These are phyloP conservation scores for Gonium pectorale DNA, from an alignment of 139 green algal genomes.

Conservation along the genomic window DNA sequence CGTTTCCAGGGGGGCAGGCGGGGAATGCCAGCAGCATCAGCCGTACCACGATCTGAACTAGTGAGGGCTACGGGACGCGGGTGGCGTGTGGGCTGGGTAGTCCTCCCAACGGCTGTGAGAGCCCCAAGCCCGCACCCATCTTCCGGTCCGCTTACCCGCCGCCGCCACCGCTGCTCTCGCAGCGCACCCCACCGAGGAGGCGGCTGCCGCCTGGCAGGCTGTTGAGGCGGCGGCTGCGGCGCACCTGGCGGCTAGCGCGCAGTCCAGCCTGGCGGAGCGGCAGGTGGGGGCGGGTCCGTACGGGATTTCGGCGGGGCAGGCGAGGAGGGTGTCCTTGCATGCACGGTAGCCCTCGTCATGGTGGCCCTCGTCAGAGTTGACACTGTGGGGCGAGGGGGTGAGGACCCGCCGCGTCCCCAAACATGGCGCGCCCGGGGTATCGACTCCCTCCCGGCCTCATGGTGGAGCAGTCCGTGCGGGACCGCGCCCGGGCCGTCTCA, in stretches of 20 bases:
- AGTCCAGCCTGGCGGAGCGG: not conserved
- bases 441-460: no score
- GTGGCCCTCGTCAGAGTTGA: not conserved
- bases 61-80: not conserved
- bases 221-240: not conserved
- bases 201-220: not conserved
- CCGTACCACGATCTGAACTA: no score
- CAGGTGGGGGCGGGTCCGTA: not conserved
- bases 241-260: conserved; percentile 18
- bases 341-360: not conserved
- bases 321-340: not conserved
- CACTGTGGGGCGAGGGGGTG: not conserved
- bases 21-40: no score
- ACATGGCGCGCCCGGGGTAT: not conserved
- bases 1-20: no score
- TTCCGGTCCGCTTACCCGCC: not conserved
- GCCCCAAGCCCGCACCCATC: not conserved
- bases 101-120: not conserved
- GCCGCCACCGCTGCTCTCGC: not conserved
- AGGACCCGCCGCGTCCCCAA: not conserved
- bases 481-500: no score
- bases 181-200: conserved; percentile 8
- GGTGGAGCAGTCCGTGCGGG: no score
- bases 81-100: not conserved
- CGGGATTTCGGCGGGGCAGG: not conserved